Evolutionary conservation across 1,284 basidiomycete species (phyloP), one percentile per base, ranked within the genome.

Genomic region (Ceratobasidium sp.): DNA sequence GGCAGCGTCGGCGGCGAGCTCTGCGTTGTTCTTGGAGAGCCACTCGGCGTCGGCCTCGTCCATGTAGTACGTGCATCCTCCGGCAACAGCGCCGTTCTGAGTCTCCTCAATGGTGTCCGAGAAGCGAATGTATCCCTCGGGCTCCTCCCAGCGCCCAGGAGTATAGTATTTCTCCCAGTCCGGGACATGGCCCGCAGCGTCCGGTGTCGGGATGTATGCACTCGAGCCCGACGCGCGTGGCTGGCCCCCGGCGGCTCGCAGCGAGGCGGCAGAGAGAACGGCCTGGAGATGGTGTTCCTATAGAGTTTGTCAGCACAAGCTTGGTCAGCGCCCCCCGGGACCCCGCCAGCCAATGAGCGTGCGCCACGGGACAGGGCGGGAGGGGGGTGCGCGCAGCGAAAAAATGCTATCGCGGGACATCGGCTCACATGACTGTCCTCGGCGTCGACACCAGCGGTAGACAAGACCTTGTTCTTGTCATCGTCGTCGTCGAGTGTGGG

Each of bases 1-100:
- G 16, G 94, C 92, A 79, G 95, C 94, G 21, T 94, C 93, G 59
- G 93, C 88, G 1, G 93, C 92, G 76, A 93, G 89, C 77, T 93
- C 91, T n/a, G 54, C 67, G 78, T 98, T 98, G 80, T 95, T 95
- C 81, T 90, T 91, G 75, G 93, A 90, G 46, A 99, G 87, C 96
- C 97, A 99, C 73, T 93, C 91, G 77, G 92, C 89, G 82, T 99
- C 98, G 46, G 94, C 92, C 81, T 99, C 98, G 79, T 99, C 98
- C 91, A 98, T 93, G 77, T 90, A 93, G 81, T 99, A 98, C 4
- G 90, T 88, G 79, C 91, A 94, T 0, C 89, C 90, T 77, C 88
- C 85, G 43, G 86, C 82, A 74, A 93, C 86, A 21, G 87, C 87
- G 74, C 83, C 85, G 16, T 80, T 80, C 73, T 85, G 82, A 35